Evolutionary conservation across 2,329 filamentous ascomycete species (phyloP).

Genomic region (Dryadomyces quercivorus): DNA sequence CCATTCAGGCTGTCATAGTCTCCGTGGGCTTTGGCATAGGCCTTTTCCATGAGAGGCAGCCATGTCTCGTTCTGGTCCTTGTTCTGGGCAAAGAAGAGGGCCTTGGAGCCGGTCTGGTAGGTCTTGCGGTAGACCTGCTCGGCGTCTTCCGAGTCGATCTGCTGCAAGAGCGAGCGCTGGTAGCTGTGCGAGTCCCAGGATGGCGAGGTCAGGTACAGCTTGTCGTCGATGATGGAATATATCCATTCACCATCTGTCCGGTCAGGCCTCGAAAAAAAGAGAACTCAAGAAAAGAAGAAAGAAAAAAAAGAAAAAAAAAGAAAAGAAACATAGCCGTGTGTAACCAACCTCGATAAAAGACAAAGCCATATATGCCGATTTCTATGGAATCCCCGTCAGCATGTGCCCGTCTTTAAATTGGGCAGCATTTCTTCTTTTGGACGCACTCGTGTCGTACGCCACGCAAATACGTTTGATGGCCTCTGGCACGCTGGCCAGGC

Average conservation of each 20-base stretch:
- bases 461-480: slow-evolving; percentile 66
- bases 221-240: slow-evolving; percentile 83
- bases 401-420: neutral
- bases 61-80: slow-evolving; percentile 66
- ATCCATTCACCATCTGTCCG: slow-evolving; percentile 71
- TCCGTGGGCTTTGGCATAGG: slow-evolving; percentile 69
- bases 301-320: neutral
- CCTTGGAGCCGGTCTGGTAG: slow-evolving; percentile 62
- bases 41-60: slow-evolving; percentile 69
- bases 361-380: slow-evolving; percentile 80
- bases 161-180: slow-evolving; percentile 61
- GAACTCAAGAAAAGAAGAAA: neutral
- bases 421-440: neutral
- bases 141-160: slow-evolving; percentile 61
- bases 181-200: slow-evolving; percentile 70
- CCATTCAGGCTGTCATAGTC: slow-evolving; percentile 67
- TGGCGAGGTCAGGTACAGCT: slow-evolving; percentile 71
- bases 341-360: slow-evolving; percentile 57
- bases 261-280: neutral
- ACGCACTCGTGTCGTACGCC: slow-evolving; percentile 50
- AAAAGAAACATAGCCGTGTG: neutral
- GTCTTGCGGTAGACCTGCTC: slow-evolving; percentile 50
- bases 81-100: slow-evolving; percentile 67
- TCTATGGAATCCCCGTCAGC: slow-evolving; percentile 17
- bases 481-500: slow-evolving; percentile 59